Evolutionary conservation across 2,329 filamentous ascomycete species (phyloP).

Genomic region (Huntiella abstrusa): DNA sequence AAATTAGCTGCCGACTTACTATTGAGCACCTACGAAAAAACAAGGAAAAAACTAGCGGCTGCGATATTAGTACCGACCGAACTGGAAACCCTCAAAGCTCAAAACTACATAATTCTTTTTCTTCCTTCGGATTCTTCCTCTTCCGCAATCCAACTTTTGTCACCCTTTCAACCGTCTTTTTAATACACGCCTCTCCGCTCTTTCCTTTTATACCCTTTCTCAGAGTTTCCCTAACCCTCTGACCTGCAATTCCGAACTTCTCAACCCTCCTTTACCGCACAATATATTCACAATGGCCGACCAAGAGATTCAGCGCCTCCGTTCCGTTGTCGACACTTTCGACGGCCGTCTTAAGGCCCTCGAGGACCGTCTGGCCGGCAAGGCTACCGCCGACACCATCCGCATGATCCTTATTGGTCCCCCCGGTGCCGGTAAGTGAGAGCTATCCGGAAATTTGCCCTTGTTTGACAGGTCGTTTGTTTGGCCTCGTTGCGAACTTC

Average conservation of each 20-base stretch:
- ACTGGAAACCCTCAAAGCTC: too few relatives aligned
- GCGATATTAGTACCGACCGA: too few relatives aligned
- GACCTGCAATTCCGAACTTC: too few relatives aligned
- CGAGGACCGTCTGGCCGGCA: constrained; percentile 50
- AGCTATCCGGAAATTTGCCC: neutral
- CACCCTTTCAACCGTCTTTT: too few relatives aligned
- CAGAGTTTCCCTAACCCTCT: too few relatives aligned
- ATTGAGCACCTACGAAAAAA: too few relatives aligned
- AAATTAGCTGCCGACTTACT: too few relatives aligned
- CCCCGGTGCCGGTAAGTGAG: constrained; percentile 71
- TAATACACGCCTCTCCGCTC: too few relatives aligned
- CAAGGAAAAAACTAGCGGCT: too few relatives aligned
- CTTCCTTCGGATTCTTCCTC: constrained; percentile 1
- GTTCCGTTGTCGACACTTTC: constrained; percentile 65
- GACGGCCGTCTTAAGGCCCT: constrained; percentile 74
- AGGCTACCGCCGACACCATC: constrained; percentile 44
- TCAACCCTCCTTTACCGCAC: neutral
- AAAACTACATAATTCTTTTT: constrained; percentile 1
- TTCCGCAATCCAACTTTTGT: neutral
- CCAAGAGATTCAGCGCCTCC: constrained; percentile 69
- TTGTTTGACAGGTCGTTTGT: neutral
- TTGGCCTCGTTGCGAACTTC: constrained; percentile 1
- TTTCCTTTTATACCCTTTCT: too few relatives aligned
- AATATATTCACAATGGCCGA: constrained; percentile 53
- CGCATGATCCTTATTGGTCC: constrained; percentile 97